These are phyloP conservation scores for Pholiota microspora DNA, from an alignment of 768 basidiomycete genomes.

Conservation along the genomic window DNA sequence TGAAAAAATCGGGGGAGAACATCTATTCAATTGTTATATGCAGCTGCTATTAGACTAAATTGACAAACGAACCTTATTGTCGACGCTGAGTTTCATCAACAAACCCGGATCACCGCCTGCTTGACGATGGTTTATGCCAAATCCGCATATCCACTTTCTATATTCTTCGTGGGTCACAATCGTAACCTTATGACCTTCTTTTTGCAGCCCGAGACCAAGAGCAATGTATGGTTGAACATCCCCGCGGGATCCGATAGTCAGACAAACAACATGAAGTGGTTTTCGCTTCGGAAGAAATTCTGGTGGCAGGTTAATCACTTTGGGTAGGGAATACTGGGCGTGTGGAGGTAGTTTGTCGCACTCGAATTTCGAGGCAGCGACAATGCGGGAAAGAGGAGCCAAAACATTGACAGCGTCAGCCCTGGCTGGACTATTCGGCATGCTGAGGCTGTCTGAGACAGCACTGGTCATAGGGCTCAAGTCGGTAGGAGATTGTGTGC, in stretches of 20 bases:
- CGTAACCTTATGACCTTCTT: conserved; percentile 50
- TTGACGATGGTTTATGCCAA: conserved; percentile 55
- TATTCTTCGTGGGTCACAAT: conserved; percentile 61
- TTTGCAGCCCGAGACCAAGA: conserved; percentile 45
- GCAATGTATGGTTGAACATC: conserved; percentile 67
- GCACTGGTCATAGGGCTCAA: too few relatives aligned
- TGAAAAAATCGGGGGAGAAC: conserved; percentile 74
- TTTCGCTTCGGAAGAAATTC: conserved; percentile 28
- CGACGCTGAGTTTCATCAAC: conserved; percentile 59
- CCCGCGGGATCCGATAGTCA: conserved; percentile 66
- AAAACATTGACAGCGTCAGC: conserved; percentile 37
- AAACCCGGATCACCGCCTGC: conserved; percentile 71
- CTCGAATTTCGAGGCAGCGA: conserved; percentile 31
- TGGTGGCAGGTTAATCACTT: conserved; percentile 46
- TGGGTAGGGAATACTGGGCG: conserved; percentile 35
- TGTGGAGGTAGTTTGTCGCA: conserved; percentile 26
- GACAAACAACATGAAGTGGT: conserved; percentile 54
- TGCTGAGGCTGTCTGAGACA: background rate
- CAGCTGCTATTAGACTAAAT: too few relatives aligned
- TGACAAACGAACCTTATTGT: conserved; percentile 29
- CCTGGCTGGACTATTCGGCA: background rate
- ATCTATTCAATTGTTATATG: conserved; percentile 51
- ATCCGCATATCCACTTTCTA: conserved; percentile 54
- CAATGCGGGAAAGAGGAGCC: conserved; percentile 41
- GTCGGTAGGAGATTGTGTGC: background rate